These are phyloP conservation scores for Hygrocybe punicea DNA, from an alignment of 768 basidiomycete species.

Conservation along the genomic window DNA sequence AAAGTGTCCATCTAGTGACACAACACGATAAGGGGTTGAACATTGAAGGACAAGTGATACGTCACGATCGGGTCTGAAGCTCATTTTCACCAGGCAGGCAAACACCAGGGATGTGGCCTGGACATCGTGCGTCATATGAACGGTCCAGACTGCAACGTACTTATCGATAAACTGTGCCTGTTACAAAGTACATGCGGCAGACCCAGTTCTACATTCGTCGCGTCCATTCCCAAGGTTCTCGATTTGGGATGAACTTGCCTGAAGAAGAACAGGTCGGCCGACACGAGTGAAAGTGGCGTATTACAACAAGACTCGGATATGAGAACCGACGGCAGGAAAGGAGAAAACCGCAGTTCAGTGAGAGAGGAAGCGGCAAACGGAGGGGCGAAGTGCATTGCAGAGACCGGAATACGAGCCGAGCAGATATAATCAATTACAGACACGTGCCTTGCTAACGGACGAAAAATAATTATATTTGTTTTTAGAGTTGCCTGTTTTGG, in stretches of 20 bases:
- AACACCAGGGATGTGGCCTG: not conserved
- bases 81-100: not conserved
- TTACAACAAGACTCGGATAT: not conserved
- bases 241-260: not conserved
- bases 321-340: too few relatives aligned
- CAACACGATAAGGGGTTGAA: too few relatives aligned
- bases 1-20: too few relatives aligned
- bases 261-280: not conserved
- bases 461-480: constrained; percentile 4
- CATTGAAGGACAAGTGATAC: too few relatives aligned
- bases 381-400: not conserved
- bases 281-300: not conserved
- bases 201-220: not conserved
- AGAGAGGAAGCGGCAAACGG: not conserved
- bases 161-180: not conserved
- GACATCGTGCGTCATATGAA: not conserved
- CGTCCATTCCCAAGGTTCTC: not conserved
- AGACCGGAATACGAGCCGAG: not conserved
- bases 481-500: too few relatives aligned
- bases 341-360: too few relatives aligned
- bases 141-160: not conserved
- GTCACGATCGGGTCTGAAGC: too few relatives aligned
- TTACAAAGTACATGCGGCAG: not conserved
- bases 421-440: not conserved
- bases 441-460: not conserved